Evolutionary conservation across 768 basidiomycete genomes (phyloP).

Genomic region (Lentinus brumalis): DNA sequence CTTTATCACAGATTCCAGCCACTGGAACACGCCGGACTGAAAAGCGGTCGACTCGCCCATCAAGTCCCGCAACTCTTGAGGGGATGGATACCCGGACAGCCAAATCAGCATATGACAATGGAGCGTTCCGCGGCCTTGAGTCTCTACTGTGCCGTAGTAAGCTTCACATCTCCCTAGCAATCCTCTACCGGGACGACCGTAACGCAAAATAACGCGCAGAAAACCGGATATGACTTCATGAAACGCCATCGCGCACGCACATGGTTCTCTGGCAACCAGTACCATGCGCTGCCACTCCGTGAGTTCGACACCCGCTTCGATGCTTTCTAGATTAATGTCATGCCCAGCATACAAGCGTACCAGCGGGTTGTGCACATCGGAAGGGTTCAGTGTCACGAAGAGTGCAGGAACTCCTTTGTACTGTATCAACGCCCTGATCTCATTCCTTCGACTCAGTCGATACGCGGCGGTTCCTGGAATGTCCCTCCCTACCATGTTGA

Average conservation of each 20-base stretch:
- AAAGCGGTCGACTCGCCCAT: not conserved
- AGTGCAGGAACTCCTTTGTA: not conserved
- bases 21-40: not conserved
- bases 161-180: conserved; percentile 19
- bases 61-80: conserved; percentile 20
- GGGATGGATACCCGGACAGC: conserved; percentile 28
- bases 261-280: not conserved
- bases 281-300: not conserved
- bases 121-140: conserved; percentile 31
- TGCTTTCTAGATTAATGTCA: not conserved
- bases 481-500: not conserved
- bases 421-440: not conserved
- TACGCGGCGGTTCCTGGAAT: not conserved
- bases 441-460: not conserved
- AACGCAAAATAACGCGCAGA: not conserved
- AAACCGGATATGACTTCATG: not conserved
- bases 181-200: not conserved
- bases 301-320: not conserved
- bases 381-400: not conserved
- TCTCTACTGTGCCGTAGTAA: conserved; percentile 31
- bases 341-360: not conserved
- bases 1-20: not conserved
- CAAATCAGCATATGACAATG: conserved; percentile 37
- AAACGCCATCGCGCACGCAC: not conserved
- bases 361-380: not conserved